Conservation (phyloP, 257 asterid species). For the Euphrasia confusa region DNA sequence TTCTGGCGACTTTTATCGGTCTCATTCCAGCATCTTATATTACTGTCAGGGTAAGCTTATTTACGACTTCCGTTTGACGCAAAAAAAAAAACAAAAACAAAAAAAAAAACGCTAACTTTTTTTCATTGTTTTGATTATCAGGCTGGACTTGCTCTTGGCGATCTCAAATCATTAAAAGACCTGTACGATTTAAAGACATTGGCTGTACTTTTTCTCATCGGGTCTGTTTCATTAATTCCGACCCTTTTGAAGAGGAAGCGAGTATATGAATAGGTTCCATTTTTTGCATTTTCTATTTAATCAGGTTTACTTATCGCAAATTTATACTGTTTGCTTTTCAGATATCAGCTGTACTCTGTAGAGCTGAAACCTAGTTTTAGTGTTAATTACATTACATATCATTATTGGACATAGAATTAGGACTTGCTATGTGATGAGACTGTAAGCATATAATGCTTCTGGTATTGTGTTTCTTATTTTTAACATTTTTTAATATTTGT, state of each 20-base stretch:
- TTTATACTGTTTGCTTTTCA: constrained; percentile 9
- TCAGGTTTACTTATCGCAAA: background rate
- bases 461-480: background rate
- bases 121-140: constrained; percentile 8
- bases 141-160: constrained; percentile 81
- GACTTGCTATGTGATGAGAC: no score
- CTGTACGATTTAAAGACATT: constrained; percentile 72
- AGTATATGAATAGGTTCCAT: constrained; percentile 46
- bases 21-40: constrained; percentile 85
- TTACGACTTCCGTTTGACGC: no score
- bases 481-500: background rate
- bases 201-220: constrained; percentile 78
- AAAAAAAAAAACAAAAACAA: no score
- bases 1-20: constrained; percentile 79
- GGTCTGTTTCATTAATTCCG: constrained; percentile 59
- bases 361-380: constrained; percentile 18
- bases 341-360: constrained; percentile 17
- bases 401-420: no score
- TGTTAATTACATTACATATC: background rate
- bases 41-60: constrained; percentile 66
- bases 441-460: no score
- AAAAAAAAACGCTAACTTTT: background rate
- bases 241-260: constrained; percentile 80
- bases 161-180: constrained; percentile 73
- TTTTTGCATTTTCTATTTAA: constrained; percentile 15